phyloP scores from a whole-genome alignment of 805 yeast genomes.

The Schwanniomyces sp. region DNA sequence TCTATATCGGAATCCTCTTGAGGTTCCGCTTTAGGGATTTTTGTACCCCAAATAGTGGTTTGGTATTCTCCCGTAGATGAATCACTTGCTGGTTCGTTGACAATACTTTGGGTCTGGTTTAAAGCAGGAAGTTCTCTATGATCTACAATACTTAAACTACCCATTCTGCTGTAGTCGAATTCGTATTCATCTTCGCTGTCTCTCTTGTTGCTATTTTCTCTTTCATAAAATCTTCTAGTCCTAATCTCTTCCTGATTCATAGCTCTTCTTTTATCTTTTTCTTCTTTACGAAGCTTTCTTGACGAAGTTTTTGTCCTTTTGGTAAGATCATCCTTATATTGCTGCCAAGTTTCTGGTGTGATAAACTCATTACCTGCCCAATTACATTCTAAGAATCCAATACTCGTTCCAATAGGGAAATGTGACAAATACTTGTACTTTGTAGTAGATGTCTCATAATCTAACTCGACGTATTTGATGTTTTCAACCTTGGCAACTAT shows the following conservation, averaged over 20 bases:
- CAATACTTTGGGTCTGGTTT: constrained; percentile 5
- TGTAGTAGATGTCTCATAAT: constrained; percentile 56
- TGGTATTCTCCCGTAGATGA: constrained; percentile 24
- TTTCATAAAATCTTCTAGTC: constrained; percentile 56
- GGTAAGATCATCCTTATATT: constrained; percentile 54
- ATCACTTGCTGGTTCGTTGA: constrained; percentile 4
- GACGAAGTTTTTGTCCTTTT: constrained; percentile 54
- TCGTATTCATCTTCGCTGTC: constrained; percentile 13
- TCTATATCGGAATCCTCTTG: constrained; percentile 38
- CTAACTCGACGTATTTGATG: constrained; percentile 62
- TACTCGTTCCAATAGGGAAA: constrained; percentile 79
- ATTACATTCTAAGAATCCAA: constrained; percentile 82
- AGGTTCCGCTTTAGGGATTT: constrained; percentile 40
- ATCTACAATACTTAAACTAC: constrained; percentile 38
- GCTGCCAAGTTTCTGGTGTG: constrained; percentile 34
- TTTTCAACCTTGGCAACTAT: constrained; percentile 66
- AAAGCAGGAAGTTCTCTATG: constrained; percentile 37
- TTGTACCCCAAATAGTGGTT: constrained; percentile 80
- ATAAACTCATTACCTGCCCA: constrained; percentile 54
- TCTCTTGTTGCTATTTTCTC: constrained; percentile 49
- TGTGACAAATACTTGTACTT: constrained; percentile 76
- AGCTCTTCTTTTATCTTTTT: constrained; percentile 56
- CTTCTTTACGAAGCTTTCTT: constrained; percentile 56
- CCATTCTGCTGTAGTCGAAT: constrained; percentile 20
- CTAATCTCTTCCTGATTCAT: constrained; percentile 58